phyloP scores from a whole-genome alignment of 2,329 filamentous ascomycete genomes.

The Camillea tinctor region DNA sequence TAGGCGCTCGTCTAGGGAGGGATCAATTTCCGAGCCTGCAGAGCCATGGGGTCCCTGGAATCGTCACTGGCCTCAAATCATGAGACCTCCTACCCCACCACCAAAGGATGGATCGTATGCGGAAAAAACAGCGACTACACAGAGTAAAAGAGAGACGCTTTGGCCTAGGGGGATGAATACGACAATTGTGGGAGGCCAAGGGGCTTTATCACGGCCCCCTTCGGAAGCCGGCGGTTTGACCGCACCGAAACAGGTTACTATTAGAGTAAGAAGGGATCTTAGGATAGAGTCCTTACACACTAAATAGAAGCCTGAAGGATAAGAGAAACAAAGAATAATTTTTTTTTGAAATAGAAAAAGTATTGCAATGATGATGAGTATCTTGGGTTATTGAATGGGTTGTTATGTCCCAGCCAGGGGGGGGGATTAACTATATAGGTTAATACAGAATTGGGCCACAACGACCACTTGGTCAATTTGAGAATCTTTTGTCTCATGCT shows the following conservation, averaged over 20 bases:
- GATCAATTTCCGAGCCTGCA: background rate
- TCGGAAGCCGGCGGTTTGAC: background rate
- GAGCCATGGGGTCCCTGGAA: background rate
- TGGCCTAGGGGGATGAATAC: background rate
- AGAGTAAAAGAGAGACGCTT: background rate
- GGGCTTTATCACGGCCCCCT: background rate
- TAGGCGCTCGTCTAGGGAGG: background rate
- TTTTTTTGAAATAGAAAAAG: no score
- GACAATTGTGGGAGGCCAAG: background rate
- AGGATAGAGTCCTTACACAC: conserved; percentile 28
- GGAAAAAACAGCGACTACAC: background rate
- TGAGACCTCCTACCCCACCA: background rate
- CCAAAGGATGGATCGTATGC: background rate
- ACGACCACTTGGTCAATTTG: no score
- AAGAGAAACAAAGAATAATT: background rate
- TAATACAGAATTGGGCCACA: no score
- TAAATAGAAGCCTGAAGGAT: background rate
- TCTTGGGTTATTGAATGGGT: background rate
- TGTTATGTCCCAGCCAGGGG: no score
- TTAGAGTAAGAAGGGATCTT: conserved; percentile 30
- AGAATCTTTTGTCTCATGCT: no score
- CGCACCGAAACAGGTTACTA: background rate
- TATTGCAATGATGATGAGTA: background rate
- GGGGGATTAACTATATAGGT: no score
- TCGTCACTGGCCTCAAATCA: background rate